Base-by-base conservation (phyloP, 2,329 filamentous ascomycete genomes). In the Colletotrichum sp. region DNA sequence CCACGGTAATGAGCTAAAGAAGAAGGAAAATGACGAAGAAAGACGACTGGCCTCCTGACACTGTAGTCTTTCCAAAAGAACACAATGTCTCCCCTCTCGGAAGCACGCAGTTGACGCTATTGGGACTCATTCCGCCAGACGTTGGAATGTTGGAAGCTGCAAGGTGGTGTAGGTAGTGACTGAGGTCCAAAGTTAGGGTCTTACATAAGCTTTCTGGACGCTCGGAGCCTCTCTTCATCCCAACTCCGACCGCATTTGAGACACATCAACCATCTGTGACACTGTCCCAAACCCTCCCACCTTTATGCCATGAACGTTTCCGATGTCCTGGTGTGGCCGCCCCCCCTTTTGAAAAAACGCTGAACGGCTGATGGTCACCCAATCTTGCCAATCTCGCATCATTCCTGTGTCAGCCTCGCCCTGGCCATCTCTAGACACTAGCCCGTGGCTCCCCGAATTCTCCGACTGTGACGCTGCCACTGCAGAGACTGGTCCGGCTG, bases 251-350 rank as follows among this genome's bases (percentile, higher is more conserved):
- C 28, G 58, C 70, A 73, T 65, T 56, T 71, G 73, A 76, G 58
- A 73, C 73, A 76, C 73, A 76, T 66, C 58, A 60, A 55, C 65
- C 73, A 65, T 65, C 70, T 76, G 73, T 76, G 58, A 76, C 70
- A 73, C 58, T 68, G 24, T 75, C 70, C 64, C 70, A 76, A 76
- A 76, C 73, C 65, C 60, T n/a, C 24, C 43, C 70, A 65, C 62
- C 36, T 60, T 76, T 60, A 76, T 76, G 73, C 73, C 70, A 58
- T 69, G 58, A 60, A 60, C 65, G 34, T 73, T 73, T 68, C 48
- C 65, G 65, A 65, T 32, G 28, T 69, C 62, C 38, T 55, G 55
- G 21, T 69, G 24, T 43, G 55, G 55, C 28, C 24, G 30, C 58
- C 36, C 67, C 28, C 43, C 43, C n/a, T 24, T 52, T 52, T 21